These are phyloP conservation scores for Cercospora nicotianae DNA, from an alignment of 2,329 filamentous ascomycete genomes.

Conservation along the genomic window DNA sequence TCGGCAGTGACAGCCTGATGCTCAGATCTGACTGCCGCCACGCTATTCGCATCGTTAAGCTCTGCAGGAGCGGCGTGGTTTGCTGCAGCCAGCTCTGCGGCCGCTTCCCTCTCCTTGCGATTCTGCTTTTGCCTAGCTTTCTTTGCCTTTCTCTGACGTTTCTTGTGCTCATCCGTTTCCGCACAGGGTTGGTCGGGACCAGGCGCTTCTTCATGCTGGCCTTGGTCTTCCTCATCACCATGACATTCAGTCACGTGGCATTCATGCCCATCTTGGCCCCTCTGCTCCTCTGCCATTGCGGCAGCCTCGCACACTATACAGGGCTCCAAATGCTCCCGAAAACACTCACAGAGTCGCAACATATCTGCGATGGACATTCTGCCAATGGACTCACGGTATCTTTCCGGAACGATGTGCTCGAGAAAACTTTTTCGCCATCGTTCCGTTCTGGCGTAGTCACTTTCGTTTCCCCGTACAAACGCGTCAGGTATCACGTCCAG, in stretches of 20 bases:
- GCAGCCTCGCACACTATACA: not conserved
- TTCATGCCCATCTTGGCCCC: not conserved
- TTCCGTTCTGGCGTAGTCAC: not conserved
- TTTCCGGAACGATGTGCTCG: not conserved
- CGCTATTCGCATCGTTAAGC: not conserved
- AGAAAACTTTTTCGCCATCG: not conserved
- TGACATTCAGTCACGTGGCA: not conserved
- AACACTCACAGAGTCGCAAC: not conserved
- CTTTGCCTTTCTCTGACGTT: not conserved
- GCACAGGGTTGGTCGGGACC: not conserved
- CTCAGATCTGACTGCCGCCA: not conserved
- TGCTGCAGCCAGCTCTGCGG: not conserved
- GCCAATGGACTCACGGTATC: not conserved
- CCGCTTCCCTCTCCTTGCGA: not conserved
- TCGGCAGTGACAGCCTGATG: not conserved
- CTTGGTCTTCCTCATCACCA: not conserved
- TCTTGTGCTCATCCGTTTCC: not conserved
- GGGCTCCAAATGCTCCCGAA: not conserved
- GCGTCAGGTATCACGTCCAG: not conserved
- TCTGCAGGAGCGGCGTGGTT: not conserved
- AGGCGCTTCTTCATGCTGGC: not conserved
- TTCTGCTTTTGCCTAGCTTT: conserved; percentile 1
- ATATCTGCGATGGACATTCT: not conserved
- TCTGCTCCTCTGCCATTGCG: not conserved
- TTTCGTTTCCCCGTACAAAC: not conserved